A percentile compares a stretch with the other conserved stretches of the same genome.
These are phyloP conservation scores for Oryza meridionalis DNA, from an alignment of 176 grass and related monocot genomes.

Conservation along the genomic window DNA sequence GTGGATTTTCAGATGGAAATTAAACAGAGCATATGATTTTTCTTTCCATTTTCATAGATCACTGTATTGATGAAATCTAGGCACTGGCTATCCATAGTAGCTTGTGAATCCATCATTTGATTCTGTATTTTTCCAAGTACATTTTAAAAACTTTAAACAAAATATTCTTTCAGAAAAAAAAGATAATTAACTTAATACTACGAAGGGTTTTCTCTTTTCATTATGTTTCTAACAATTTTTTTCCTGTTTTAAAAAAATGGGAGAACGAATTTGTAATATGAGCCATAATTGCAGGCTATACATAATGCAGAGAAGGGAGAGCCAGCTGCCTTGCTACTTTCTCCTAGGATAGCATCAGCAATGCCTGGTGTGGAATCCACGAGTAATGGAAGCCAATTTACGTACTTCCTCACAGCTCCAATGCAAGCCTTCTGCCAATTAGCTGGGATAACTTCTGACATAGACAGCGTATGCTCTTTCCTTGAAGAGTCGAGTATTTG, in stretches of 20 bases:
- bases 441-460: constrained; percentile 74
- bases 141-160: background rate
- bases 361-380: constrained; percentile 60
- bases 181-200: background rate
- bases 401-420: constrained; percentile 93
- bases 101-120: constrained; percentile 2
- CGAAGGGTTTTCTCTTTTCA: background rate
- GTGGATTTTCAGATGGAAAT: background rate
- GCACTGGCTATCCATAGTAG: background rate
- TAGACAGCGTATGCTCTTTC: constrained; percentile 59
- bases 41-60: background rate
- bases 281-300: constrained; percentile 65
- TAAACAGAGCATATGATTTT: background rate
- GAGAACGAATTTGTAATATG: constrained; percentile 24
- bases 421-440: constrained; percentile 95
- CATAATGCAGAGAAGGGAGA: constrained; percentile 87
- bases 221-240: background rate
- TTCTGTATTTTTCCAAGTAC: background rate
- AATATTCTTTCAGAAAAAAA: background rate
- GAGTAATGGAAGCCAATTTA: constrained; percentile 80
- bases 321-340: constrained; percentile 83
- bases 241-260: background rate
- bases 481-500: constrained; percentile 23
- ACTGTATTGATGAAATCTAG: constrained; percentile 13
- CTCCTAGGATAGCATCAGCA: constrained; percentile 59